Conservation (phyloP, 2,329 filamentous ascomycete species). For the Fonsecaea multimorphosa region DNA sequence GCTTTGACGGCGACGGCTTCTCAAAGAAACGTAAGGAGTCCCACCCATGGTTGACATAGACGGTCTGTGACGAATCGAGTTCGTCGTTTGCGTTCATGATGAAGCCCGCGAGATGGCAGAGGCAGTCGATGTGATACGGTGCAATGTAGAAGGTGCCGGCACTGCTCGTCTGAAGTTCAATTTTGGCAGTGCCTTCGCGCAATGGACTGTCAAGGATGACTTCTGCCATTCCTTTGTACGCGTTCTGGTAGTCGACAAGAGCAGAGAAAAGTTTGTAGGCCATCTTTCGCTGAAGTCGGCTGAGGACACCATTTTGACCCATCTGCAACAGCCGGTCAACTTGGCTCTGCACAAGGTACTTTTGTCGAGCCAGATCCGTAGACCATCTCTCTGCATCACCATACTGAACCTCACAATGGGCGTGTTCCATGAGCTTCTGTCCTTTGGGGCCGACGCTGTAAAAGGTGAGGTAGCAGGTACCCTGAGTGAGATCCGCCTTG, state of each 20-base stretch:
- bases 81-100: constrained; percentile 46
- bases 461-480: constrained; percentile 11
- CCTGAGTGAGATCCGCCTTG: constrained; percentile 18
- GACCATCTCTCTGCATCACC: constrained; percentile 8
- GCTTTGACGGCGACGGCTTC: constrained; percentile 36
- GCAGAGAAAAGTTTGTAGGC: constrained; percentile 44
- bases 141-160: constrained; percentile 36
- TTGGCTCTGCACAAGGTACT: constrained; percentile 39
- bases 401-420: constrained; percentile 60
- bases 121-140: constrained; percentile 46
- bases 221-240: constrained; percentile 44
- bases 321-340: constrained; percentile 32
- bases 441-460: constrained; percentile 49
- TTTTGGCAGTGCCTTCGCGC: constrained; percentile 42
- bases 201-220: constrained; percentile 44
- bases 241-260: constrained; percentile 43
- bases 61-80: constrained; percentile 35
- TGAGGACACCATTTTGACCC: constrained; percentile 11
- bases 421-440: constrained; percentile 65
- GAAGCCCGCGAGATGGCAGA: constrained; percentile 48
- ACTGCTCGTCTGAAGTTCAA: constrained; percentile 38
- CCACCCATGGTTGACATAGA: constrained; percentile 48
- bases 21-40: constrained; percentile 41
- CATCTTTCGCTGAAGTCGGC: constrained; percentile 35
- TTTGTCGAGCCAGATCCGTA: constrained; percentile 34